A percentile compares a stretch with the other conserved stretches of the same genome.
Evolutionary conservation across 2,329 filamentous ascomycete genomes (phyloP).

Genomic region (Microdochium paspali): DNA sequence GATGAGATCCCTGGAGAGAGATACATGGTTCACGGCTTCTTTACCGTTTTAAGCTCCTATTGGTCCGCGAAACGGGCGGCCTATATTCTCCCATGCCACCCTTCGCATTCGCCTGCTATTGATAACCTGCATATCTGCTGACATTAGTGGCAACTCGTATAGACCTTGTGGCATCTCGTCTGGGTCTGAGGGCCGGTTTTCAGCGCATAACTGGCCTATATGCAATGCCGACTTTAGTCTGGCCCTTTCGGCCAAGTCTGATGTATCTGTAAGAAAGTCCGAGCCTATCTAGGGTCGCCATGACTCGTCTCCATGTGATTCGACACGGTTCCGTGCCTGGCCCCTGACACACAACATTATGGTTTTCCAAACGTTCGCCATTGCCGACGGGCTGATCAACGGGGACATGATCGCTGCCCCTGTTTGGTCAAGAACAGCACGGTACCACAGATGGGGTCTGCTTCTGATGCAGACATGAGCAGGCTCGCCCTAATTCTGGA

Average conservation of each 20-base stretch:
- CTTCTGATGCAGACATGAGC: neutral
- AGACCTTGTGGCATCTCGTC: neutral
- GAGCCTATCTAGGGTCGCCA: neutral
- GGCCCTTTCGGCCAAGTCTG: neutral
- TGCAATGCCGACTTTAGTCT: neutral
- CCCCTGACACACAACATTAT: neutral
- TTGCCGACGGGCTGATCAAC: neutral
- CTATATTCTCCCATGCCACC: neutral
- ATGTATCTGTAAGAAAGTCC: neutral
- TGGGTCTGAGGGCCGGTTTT: neutral
- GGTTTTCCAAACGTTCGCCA: neutral
- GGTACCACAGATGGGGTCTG: neutral
- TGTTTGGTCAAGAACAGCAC: neutral
- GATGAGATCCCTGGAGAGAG: neutral
- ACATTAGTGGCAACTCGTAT: neutral
- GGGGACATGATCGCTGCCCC: neutral
- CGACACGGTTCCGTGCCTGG: neutral
- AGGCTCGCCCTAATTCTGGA: neutral
- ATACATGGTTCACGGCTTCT: neutral
- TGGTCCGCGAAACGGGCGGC: neutral
- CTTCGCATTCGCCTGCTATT: neutral
- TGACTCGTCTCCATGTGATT: neutral
- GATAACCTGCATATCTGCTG: neutral
- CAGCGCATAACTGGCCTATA: neutral
- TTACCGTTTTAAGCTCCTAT: neutral